Evolutionary conservation across 768 basidiomycete species (phyloP), one percentile per base, ranked within the genome.

Genomic region (Phaffia tasmanica): DNA sequence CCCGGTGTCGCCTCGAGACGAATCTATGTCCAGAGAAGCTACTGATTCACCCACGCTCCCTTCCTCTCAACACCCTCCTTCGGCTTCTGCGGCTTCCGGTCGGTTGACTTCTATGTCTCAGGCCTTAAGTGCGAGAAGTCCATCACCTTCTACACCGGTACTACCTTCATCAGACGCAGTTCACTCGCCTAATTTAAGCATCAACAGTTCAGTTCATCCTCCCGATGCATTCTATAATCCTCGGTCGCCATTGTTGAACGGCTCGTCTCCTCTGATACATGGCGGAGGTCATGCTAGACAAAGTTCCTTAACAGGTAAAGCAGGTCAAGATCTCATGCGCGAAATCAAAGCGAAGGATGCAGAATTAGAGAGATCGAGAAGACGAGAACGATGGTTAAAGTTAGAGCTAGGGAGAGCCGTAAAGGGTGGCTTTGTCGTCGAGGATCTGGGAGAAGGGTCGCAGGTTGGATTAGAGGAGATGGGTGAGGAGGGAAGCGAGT

Each of bases 371-470:
- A 79, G 79, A 56, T 76, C 86, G 70, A 85, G 84, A 81, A 83
- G 83, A 73, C 83, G 88, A 70, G 85, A 90, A 79, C 78, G 79
- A 47, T 95, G 94, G 86, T 85, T 97, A 84, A 85, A 83, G 73
- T 84, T 85, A 56, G 86, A 88, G 0, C 76, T 99, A 57, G 77
- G 79, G 5, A 83, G 85, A 72, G 94, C 94, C 0, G 81, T 82
- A 29, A 82, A 84, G 61, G 80, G 85, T 61, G 94, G 94, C 3
- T 97, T 86, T 75, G 79, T 87, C 21, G 83, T 80, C 4, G 76
- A 79, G 58, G 74, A 74, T 48, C 82, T 82, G 59, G 76, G 78
- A 35, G 83, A 83, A 58, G 84, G 81, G 42, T 78, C 78, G 35
- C 70, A 79, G 69, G 75, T 75, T n/a, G 67, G 53, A 25, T 49